Evolutionary conservation across 805 yeast genomes (phyloP).

Genomic region (Candida germanica): DNA sequence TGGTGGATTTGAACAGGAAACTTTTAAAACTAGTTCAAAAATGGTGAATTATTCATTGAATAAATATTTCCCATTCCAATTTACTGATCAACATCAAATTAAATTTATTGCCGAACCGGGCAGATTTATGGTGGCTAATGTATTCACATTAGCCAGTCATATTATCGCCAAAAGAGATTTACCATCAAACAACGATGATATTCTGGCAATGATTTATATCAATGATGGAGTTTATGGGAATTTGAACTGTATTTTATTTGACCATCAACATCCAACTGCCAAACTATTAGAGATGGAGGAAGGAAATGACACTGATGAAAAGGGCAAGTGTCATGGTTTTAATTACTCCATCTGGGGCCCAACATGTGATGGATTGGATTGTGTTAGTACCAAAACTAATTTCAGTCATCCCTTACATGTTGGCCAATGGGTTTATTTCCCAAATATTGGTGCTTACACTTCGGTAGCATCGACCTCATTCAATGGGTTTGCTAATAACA

Average conservation of each 20-base stretch:
- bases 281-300: conserved; percentile 45
- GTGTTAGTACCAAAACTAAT: conserved; percentile 53
- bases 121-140: conserved; percentile 78
- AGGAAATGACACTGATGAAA: conserved; percentile 30
- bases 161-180: conserved; percentile 77
- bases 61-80: conserved; percentile 52
- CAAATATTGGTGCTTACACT: conserved; percentile 87
- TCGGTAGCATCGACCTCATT: conserved; percentile 88
- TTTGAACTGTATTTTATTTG: conserved; percentile 88
- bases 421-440: conserved; percentile 92
- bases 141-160: conserved; percentile 80
- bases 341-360: conserved; percentile 93
- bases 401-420: conserved; percentile 62
- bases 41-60: conserved; percentile 57
- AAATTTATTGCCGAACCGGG: conserved; percentile 90
- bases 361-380: conserved; percentile 95
- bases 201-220: conserved; percentile 76
- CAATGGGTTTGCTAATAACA: conserved; percentile 75
- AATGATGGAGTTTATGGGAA: conserved; percentile 97
- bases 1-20: conserved; percentile 78
- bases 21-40: conserved; percentile 57
- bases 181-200: conserved; percentile 26
- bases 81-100: conserved; percentile 23
- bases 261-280: conserved; percentile 80
- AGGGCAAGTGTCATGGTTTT: conserved; percentile 20